These are phyloP conservation scores for Colletotrichum chrysophilum DNA, from an alignment of 2,329 filamentous ascomycete species.

Conservation along the genomic window DNA sequence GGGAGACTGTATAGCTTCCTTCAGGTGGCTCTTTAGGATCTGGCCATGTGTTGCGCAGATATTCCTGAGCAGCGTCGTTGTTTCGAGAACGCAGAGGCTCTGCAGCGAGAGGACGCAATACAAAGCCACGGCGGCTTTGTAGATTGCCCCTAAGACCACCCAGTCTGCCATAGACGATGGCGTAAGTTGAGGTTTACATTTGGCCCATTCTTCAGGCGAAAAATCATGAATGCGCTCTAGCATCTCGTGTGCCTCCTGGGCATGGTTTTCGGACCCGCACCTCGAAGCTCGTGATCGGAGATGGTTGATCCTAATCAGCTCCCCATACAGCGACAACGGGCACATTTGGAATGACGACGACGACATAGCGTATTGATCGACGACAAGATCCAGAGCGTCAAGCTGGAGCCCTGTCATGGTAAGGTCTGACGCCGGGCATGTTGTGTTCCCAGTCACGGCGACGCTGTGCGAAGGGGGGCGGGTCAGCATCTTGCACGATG, in stretches of 20 bases:
- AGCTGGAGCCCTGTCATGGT: constrained; percentile 26
- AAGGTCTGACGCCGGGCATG: constrained; percentile 37
- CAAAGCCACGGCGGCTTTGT: constrained; percentile 33
- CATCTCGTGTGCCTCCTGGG: not conserved
- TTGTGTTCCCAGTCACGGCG: constrained; percentile 39
- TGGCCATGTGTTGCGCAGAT: not conserved
- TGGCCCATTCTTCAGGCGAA: constrained; percentile 33
- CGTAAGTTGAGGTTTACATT: constrained; percentile 29
- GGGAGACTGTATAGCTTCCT: not conserved
- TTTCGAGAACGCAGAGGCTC: constrained; percentile 32
- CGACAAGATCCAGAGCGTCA: constrained; percentile 29
- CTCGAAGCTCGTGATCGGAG: constrained; percentile 31
- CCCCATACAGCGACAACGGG: constrained; percentile 33
- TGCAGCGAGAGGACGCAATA: constrained; percentile 43
- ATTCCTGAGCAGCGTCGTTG: not conserved
- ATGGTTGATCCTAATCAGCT: constrained; percentile 39
- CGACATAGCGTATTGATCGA: constrained; percentile 23
- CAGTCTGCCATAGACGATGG: constrained; percentile 29
- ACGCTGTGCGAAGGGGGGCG: constrained; percentile 26
- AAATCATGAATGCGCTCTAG: constrained; percentile 29
- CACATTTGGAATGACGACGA: constrained; percentile 32
- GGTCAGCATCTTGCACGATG: constrained; percentile 9
- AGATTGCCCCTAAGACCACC: constrained; percentile 27
- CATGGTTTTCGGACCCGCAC: constrained; percentile 13
- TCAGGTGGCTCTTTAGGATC: not conserved